Base-by-base conservation (phyloP, 768 basidiomycete genomes). In the Mycena maculata region DNA sequence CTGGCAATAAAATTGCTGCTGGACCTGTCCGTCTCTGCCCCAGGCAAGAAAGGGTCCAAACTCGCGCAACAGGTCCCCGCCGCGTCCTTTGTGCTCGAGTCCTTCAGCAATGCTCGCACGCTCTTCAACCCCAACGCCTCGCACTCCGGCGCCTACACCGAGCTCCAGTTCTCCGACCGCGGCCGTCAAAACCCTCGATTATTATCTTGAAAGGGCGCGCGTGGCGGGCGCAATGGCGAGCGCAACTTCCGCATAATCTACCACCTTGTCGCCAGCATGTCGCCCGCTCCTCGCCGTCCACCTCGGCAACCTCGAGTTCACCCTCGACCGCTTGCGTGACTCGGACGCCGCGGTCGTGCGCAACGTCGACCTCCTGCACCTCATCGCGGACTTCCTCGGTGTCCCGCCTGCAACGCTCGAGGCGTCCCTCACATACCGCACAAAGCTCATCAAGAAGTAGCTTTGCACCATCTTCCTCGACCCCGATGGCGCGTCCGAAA, bases 241-340 rank as follows among this genome's bases (percentile, higher is more conserved):
- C 89, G 96, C 15, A 98, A 98, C 71, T 98, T 99, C 77, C 96
- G 99, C 78, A 95, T 97, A 36, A 99, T 99, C 79, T 98, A 99
- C 76, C 98, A 98, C 78, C 88, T 99, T 73, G 90, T 96, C 64
- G 92, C 95, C 0, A 96, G 98, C 27, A 95, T 96, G 2, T 89
- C 92, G 0, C 74, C 87, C 0, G 77, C 88, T 99, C 53, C 78
- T 98, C 58, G 96, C 98, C 15, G 94, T 99, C 30, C 98, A 99
- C 75, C 89, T 99, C 27, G 97, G 98, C 30, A 97, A 99, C 75
- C 86, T 99, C 70, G 94, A 98, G 73, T 99, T 99, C 78, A 90
- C 84, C 16, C 85, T 93, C 67, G 96, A 97, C 77, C 87, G 92
- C 12, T 81, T 85, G 67, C 86, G 92, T 16, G 96, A 98, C 72